A percentile compares a stretch with the other conserved stretches of the same genome.
phyloP scores from a whole-genome alignment of 73 alveolate species.

The Paramecium pentaurelia region DNA sequence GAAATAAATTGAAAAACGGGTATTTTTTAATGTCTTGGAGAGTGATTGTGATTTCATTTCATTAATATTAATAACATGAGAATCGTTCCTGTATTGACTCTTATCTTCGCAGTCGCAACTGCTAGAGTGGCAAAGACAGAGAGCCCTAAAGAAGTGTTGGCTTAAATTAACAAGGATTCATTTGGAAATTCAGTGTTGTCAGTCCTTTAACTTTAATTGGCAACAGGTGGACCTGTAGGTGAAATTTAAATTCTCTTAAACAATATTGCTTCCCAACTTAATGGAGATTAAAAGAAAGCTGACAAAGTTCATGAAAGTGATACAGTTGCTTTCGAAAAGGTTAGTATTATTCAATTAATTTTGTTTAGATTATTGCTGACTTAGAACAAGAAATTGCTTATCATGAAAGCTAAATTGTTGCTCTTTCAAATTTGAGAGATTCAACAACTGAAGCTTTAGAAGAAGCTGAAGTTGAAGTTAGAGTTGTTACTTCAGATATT shows the following conservation, averaged over 20 bases:
- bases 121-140: slow-evolving; percentile 34
- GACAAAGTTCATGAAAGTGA: slow-evolving; percentile 45
- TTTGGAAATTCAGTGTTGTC: slow-evolving; percentile 49
- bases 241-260: slow-evolving; percentile 35
- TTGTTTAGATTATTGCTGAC: background rate
- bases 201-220: slow-evolving; percentile 33
- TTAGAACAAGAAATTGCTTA: slow-evolving; percentile 20
- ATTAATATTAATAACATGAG: slow-evolving; percentile 14
- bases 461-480: slow-evolving; percentile 40
- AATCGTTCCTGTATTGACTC: slow-evolving; percentile 7
- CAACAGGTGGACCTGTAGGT: slow-evolving; percentile 50
- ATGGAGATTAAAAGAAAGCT: slow-evolving; percentile 46
- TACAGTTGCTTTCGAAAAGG: slow-evolving; percentile 39
- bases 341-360: background rate
- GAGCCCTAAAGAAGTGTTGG: slow-evolving; percentile 14
- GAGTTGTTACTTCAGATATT: slow-evolving; percentile 30
- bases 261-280: slow-evolving; percentile 40
- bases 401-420: background rate
- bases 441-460: slow-evolving; percentile 29
- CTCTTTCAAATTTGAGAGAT: slow-evolving; percentile 10
- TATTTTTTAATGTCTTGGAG: slow-evolving; percentile 3
- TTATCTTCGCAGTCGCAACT: slow-evolving; percentile 10
- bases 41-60: background rate
- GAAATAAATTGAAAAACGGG: slow-evolving; percentile 16
- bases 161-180: slow-evolving; percentile 30